Evolutionary conservation across 257 asterid species (phyloP).

Genomic region (Perilla frutescens): DNA sequence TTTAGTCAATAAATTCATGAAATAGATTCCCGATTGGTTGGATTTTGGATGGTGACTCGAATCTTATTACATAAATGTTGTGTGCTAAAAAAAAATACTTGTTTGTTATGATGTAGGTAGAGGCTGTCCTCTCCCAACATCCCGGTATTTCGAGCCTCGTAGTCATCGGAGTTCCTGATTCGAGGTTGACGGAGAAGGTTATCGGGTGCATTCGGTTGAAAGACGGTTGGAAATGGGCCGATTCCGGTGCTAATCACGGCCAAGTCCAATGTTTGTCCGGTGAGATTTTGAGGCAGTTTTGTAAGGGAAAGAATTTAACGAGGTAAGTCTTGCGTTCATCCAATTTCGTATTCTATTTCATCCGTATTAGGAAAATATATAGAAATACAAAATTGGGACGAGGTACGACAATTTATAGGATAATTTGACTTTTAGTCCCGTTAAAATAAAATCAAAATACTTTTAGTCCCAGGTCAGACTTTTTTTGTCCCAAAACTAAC

Average conservation of each 20-base stretch:
- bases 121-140: conserved; percentile 70
- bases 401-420: not conserved
- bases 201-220: conserved; percentile 64
- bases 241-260: conserved; percentile 40
- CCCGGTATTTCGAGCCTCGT: conserved; percentile 63
- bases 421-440: too few species aligned
- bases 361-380: not conserved
- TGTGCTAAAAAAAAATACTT: not conserved
- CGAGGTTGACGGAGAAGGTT: conserved; percentile 75
- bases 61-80: too few species aligned
- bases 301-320: conserved; percentile 62
- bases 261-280: conserved; percentile 48
- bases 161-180: conserved; percentile 75
- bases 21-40: too few species aligned
- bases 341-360: not conserved
- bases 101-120: conserved; percentile 58
- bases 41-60: too few species aligned
- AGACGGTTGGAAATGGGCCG: conserved; percentile 75
- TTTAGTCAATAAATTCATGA: not conserved
- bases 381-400: not conserved
- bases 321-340: conserved; percentile 46
- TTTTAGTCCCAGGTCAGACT: too few species aligned
- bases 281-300: conserved; percentile 65
- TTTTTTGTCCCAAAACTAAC: too few species aligned
- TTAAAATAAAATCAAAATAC: too few species aligned